phyloP scores from a whole-genome alignment of 140 eudicot species.

The Anethum foeniculum region DNA sequence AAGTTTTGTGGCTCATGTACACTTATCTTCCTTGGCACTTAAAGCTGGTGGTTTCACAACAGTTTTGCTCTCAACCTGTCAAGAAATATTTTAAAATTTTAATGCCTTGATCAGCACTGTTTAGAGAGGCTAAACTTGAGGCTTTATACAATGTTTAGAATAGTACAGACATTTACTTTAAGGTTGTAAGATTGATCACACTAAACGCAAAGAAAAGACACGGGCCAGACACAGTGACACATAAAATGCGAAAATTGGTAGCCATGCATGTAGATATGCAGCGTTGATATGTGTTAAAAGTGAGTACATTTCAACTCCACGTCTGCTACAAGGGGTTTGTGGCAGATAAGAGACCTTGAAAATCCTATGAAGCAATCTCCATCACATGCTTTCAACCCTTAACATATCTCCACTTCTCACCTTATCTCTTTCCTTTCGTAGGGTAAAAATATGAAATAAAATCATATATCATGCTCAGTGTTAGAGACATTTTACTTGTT shows the following conservation, averaged over 20 bases:
- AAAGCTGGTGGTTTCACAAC: not conserved
- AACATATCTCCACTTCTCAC: not conserved
- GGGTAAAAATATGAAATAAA: not conserved
- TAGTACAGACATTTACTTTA: not conserved
- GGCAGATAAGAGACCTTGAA: constrained; percentile 10
- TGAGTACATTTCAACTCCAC: not conserved
- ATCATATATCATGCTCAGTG: not conserved
- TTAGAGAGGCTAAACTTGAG: not conserved
- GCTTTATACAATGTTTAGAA: no score
- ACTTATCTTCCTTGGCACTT: not conserved
- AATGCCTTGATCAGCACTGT: no score
- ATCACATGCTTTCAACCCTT: constrained; percentile 12
- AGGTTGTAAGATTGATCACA: not conserved
- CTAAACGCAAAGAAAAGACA: not conserved
- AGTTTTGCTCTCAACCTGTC: not conserved
- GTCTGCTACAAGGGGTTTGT: not conserved
- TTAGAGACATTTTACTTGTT: no score
- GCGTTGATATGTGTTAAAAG: not conserved
- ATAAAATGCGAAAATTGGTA: not conserved
- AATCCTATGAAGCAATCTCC: constrained; percentile 9
- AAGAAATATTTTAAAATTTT: not conserved
- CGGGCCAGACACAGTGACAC: not conserved
- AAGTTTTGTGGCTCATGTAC: not conserved
- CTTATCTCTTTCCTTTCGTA: not conserved
- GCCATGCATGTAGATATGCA: not conserved